Base-by-base conservation (phyloP, 306 rosid species). In the Quercus suber region DNA sequence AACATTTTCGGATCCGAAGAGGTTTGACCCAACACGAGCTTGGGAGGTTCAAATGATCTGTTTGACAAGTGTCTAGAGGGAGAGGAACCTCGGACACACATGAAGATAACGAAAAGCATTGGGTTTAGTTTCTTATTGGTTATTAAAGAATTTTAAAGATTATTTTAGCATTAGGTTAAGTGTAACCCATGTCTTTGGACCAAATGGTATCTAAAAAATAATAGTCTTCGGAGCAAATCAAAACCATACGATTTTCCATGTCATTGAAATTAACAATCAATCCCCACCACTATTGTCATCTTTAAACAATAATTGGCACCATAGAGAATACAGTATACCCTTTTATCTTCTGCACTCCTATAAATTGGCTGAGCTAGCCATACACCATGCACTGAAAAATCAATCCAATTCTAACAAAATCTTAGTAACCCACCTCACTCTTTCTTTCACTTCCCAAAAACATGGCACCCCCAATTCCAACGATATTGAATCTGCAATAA, bases 221-320 rank as follows among this genome's bases (percentile, higher is more conserved):
- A 12, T 10, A 51, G 17, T 21, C 5, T 2, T 58, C 28, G 83
- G 83, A 76, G 68, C 19, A 15, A 73, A 73, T 85, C 80, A 21
- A 31, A 58, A 59, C 86, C 82, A 72, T 73, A 64, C 80, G 57
- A 77, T 78, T 75, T 25, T 52, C 73, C 74, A 81, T 78, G 59
- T 73, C 73, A 69, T 6, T 58, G 41, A 59, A 73, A 35, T 35
- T 35, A 55, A 27, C 25, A 76, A 68, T 17, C 30, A 78, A 83
- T 78, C 88, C 70, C 77, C 81, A 86, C 83, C 87, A 21, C 82
- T 82, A 41, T 71, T 78, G 83, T 83, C 17, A 72, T 67, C 57
- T 10, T 5, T 1, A 15, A 69, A 15, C 59, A 25, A 82, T 25
- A 23, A 37, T 33, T 35, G 28, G 31, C n/a, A 11, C 4, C 2